These are phyloP conservation scores for Magnolia changhungtana DNA, from an alignment of 164 flowering plant species.

Conservation along the genomic window DNA sequence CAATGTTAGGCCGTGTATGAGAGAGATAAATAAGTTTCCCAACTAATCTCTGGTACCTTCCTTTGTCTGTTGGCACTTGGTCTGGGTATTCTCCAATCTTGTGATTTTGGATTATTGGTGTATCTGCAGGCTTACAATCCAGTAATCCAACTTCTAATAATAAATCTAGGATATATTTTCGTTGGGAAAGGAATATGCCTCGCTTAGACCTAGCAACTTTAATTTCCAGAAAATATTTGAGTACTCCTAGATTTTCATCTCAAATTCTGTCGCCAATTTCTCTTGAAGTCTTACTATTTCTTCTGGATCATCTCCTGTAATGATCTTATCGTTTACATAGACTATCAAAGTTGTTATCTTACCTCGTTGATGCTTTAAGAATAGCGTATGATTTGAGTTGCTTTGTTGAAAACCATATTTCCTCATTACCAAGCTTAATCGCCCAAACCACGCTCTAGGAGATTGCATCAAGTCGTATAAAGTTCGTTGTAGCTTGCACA, in stretches of 20 bases:
- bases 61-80: neutral
- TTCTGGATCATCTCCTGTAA: neutral
- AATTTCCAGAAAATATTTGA: neutral
- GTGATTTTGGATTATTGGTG: neutral
- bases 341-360: neutral
- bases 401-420: conserved; percentile 9
- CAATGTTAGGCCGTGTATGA: too few relatives aligned
- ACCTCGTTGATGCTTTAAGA: neutral
- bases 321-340: neutral
- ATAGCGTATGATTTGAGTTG: neutral
- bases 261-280: neutral
- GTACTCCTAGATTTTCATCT: neutral
- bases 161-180: neutral
- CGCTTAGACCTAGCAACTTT: neutral
- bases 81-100: neutral
- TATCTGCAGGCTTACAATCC: neutral
- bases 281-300: neutral
- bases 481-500: conserved; percentile 4
- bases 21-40: too few relatives aligned
- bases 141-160: neutral
- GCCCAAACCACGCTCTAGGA: neutral
- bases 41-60: too few relatives aligned
- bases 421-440: neutral
- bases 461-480: conserved; percentile 1
- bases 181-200: neutral